Evolutionary conservation across 805 yeast species (phyloP), one percentile per base, ranked within the genome.

Genomic region (Starmerella kuoi): DNA sequence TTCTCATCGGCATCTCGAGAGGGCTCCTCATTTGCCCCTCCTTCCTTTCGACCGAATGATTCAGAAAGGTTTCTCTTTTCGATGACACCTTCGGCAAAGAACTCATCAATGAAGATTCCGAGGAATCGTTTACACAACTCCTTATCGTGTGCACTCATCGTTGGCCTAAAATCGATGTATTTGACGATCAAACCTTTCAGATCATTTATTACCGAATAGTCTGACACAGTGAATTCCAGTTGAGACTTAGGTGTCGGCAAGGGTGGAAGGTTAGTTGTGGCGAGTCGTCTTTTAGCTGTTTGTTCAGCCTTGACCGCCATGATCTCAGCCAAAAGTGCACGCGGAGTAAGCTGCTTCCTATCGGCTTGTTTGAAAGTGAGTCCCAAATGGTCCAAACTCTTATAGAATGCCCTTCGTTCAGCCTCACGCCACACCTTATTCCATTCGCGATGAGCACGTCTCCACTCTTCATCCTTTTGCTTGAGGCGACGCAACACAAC

Each of bases 381-480:
- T 1, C 99, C 98, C 48, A 88, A 67, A 60, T 91, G 98, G 60
- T 91, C 99, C 51, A 91, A 68, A 2, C 95, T 83, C 61, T 91
- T 91, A 67, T 77, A 84, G 60, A 82, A 87, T 0, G 86, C 94
- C 55, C 85, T 87, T 57, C 87, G 95, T 61, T 91, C 98, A 64
- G 93, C 77, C 63, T 88, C 97, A 58, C 99, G 77, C 99, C 99
- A 91, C 12, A 86, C 94, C 59, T 88, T 88, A 63, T 88, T 88
- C 97, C 98, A 91, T 60, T 91, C 97, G 55, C 97, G 76, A 56
- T 88, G 98, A 2, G 95, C 87, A 48, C 95, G 75, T 61, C 85
- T 82, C 99, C 99, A 91, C 63, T 91, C 98, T 62, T 91, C 97
- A 59, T 91, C 97, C 63, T 91, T 91, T 63, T 91, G 97, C 63